Conservation (phyloP, 768 basidiomycete species). For the Pleurotus eryngii region DNA sequence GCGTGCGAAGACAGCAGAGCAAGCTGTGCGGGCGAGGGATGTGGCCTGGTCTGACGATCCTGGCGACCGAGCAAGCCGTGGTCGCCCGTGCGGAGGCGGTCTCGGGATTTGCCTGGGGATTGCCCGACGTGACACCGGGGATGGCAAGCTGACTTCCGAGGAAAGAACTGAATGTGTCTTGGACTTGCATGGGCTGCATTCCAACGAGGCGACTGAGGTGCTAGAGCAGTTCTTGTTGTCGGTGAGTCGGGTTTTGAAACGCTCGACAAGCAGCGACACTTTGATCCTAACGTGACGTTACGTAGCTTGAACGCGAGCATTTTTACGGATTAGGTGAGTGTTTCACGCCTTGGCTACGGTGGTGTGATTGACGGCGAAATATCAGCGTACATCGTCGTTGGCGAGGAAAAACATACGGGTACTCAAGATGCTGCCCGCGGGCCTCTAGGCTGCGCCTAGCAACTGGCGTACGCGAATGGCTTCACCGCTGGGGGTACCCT, state of each 20-base stretch:
- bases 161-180: slow-evolving; percentile 87
- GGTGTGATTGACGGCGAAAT: slow-evolving; percentile 7
- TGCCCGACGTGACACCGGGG: slow-evolving; percentile 52
- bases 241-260: slow-evolving; percentile 45
- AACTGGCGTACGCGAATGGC: slow-evolving; percentile 84
- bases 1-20: slow-evolving; percentile 70
- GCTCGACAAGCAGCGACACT: not conserved
- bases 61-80: slow-evolving; percentile 70
- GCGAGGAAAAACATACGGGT: slow-evolving; percentile 95
- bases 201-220: slow-evolving; percentile 89
- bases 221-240: slow-evolving; percentile 85
- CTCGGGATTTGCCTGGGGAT: slow-evolving; percentile 89
- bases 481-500: slow-evolving; percentile 93
- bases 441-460: slow-evolving; percentile 82
- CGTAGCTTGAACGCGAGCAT: slow-evolving; percentile 80
- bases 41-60: slow-evolving; percentile 80
- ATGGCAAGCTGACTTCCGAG: slow-evolving; percentile 62
- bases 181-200: slow-evolving; percentile 92
- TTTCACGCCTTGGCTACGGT: slow-evolving; percentile 5
- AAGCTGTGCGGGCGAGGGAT: slow-evolving; percentile 71
- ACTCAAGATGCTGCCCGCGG: slow-evolving; percentile 79
- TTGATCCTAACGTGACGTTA: not conserved
- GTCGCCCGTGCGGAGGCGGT: slow-evolving; percentile 74
- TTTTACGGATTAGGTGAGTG: slow-evolving; percentile 79
- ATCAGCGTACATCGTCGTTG: slow-evolving; percentile 83